These are phyloP conservation scores for Asterochloris sp. DNA, from an alignment of 139 green algal species.

Conservation along the genomic window DNA sequence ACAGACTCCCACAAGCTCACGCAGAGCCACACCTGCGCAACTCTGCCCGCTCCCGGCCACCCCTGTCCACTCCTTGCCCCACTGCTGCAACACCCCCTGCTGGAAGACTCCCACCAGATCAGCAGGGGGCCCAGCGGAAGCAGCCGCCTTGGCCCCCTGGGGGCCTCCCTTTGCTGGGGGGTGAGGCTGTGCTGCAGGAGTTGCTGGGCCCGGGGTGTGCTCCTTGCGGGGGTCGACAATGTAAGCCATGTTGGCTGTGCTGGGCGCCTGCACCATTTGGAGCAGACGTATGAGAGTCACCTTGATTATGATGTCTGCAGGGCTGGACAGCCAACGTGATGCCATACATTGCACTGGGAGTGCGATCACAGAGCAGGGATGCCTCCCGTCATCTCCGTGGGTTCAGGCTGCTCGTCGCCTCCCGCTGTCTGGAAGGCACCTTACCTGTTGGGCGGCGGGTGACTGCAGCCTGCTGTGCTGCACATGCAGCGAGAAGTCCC, in stretches of 20 bases:
- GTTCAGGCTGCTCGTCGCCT: background rate
- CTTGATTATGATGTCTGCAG: background rate
- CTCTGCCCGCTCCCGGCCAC: background rate
- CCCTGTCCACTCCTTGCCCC: constrained; percentile 18
- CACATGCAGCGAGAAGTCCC: constrained; percentile 19
- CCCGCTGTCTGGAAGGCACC: background rate
- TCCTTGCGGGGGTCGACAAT: constrained; percentile 8
- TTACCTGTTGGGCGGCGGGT: background rate
- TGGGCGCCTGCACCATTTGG: background rate
- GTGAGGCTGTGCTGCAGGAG: background rate
- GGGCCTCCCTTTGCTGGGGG: background rate
- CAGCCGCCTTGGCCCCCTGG: background rate
- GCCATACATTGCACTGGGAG: background rate
- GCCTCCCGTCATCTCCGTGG: background rate
- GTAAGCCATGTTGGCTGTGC: constrained; percentile 16
- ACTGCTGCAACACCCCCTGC: background rate
- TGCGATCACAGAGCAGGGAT: background rate
- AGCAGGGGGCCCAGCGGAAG: background rate
- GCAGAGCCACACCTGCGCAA: no score
- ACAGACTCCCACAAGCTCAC: no score
- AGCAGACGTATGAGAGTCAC: background rate
- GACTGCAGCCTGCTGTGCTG: background rate
- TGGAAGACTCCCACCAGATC: constrained; percentile 12
- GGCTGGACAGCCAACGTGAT: background rate
- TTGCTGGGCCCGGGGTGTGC: background rate